Evolutionary conservation across 2,329 filamentous ascomycete genomes (phyloP).

Genomic region (Beauveria brongniartii): DNA sequence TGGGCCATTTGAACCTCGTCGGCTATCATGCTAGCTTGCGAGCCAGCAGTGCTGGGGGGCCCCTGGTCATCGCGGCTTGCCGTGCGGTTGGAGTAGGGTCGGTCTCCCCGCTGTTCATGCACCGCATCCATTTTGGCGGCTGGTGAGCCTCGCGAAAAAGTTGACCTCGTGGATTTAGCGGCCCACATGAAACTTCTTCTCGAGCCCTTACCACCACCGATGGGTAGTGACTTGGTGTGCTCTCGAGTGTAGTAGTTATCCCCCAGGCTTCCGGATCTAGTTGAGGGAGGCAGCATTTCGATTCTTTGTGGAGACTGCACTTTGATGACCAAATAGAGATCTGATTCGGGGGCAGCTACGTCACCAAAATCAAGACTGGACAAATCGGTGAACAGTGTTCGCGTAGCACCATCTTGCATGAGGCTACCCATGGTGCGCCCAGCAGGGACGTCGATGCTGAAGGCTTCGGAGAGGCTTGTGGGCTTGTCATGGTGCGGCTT

Average conservation of each 20-base stretch:
- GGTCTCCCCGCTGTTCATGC: constrained; percentile 41
- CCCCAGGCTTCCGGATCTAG: constrained; percentile 41
- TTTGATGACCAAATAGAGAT: constrained; percentile 77
- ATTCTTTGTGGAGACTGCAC: constrained; percentile 56
- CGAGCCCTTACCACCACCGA: constrained; percentile 43
- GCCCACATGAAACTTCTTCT: constrained; percentile 65
- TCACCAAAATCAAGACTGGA: constrained; percentile 66
- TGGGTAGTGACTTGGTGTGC: constrained; percentile 38
- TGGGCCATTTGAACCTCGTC: constrained; percentile 25
- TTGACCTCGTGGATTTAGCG: constrained; percentile 45
- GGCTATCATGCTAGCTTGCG: constrained; percentile 23
- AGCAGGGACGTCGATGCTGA: constrained; percentile 67
- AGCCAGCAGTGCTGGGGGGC: constrained; percentile 51
- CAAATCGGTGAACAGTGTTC: constrained; percentile 82
- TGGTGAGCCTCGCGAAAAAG: constrained; percentile 43
- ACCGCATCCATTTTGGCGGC: constrained; percentile 46
- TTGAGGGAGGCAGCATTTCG: constrained; percentile 35
- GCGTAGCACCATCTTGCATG: constrained; percentile 59
- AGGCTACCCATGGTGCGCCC: constrained; percentile 63
- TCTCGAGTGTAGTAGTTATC: constrained; percentile 37
- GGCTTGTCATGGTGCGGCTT: constrained; percentile 57
- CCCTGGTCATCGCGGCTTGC: constrained; percentile 31
- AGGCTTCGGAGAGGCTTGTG: constrained; percentile 72
- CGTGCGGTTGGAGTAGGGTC: constrained; percentile 26
- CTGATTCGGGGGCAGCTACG: constrained; percentile 53